Conservation (phyloP, 305 asterid species). For the Coffea humblotiana region DNA sequence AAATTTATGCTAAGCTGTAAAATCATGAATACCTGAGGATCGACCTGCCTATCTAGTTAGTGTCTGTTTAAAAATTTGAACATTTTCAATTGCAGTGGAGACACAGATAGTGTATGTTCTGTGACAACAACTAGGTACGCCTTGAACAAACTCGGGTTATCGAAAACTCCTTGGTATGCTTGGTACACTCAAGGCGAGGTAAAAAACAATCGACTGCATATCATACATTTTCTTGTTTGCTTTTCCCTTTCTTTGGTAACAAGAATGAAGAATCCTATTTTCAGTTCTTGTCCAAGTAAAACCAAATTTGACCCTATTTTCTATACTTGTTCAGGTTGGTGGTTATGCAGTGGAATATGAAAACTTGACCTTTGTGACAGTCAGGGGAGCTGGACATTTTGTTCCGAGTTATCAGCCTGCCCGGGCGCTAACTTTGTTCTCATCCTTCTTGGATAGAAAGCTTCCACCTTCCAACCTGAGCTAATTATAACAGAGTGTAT, state of each 20-base stretch:
- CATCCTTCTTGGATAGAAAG: constrained; percentile 47
- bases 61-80: too few relatives aligned
- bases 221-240: too few relatives aligned
- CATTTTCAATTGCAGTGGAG: constrained; percentile 42
- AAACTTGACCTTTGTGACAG: constrained; percentile 55
- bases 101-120: constrained; percentile 38
- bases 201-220: not conserved
- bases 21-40: not conserved
- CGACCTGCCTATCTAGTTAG: too few relatives aligned
- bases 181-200: constrained; percentile 29
- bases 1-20: not conserved
- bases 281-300: not conserved
- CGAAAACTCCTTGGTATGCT: constrained; percentile 55
- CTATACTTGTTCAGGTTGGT: constrained; percentile 45
- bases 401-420: constrained; percentile 73
- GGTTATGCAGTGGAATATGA: constrained; percentile 67
- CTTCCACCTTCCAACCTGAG: constrained; percentile 34
- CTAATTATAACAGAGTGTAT: not conserved
- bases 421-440: constrained; percentile 45
- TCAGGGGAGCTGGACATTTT: constrained; percentile 61
- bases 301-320: too few relatives aligned
- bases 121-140: constrained; percentile 57
- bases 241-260: not conserved
- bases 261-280: not conserved
- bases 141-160: constrained; percentile 40